Evolutionary conservation across 352 stramenopile species (phyloP).

Genomic region (Chrysophaeum taylorii): DNA sequence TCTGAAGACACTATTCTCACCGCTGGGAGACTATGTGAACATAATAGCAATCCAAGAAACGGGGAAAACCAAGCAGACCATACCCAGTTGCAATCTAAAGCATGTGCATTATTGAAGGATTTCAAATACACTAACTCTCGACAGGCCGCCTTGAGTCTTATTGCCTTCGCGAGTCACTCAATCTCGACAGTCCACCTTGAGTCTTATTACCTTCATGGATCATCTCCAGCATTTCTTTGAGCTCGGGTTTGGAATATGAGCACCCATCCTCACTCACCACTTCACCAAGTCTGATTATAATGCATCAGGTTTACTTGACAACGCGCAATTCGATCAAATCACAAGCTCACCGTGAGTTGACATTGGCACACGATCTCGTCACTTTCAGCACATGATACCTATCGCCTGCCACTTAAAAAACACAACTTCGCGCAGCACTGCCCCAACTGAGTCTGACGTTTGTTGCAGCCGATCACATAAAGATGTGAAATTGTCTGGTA

Average conservation of each 20-base stretch:
- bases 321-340: neutral
- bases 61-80: constrained; percentile 92
- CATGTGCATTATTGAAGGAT: no score
- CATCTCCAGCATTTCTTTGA: constrained; percentile 23
- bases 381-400: no score
- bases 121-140: no score
- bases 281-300: constrained; percentile 15
- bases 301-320: neutral
- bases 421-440: neutral
- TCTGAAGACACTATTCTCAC: no score
- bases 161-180: neutral
- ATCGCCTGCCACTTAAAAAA: no score
- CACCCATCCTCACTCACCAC: constrained; percentile 25
- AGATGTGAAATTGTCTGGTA: constrained; percentile 15
- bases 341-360: no score
- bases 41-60: constrained; percentile 96
- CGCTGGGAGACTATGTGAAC: constrained; percentile 92
- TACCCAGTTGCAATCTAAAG: constrained; percentile 80
- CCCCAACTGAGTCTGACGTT: neutral
- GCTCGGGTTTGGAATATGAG: constrained; percentile 21
- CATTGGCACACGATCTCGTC: no score
- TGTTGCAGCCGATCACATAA: constrained; percentile 23
- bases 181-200: constrained; percentile 19
- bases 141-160: neutral
- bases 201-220: constrained; percentile 29